A percentile compares a stretch with the other conserved stretches of the same genome.
Conservation (phyloP, 2,329 filamentous ascomycete genomes). For the Diaporthe capsici region DNA sequence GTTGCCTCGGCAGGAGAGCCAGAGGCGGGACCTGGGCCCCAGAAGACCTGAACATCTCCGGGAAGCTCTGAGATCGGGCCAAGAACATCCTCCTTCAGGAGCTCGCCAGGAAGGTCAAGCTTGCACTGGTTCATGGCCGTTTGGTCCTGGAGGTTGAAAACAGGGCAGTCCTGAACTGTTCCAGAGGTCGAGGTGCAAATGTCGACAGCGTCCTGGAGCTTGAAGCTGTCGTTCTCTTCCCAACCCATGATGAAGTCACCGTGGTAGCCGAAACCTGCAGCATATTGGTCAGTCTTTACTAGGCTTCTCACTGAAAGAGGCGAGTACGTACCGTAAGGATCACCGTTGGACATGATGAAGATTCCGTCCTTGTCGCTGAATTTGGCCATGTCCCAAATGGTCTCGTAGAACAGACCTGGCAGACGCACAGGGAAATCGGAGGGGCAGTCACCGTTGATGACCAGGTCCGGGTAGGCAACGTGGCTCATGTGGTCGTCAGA, state of each 20-base stretch:
- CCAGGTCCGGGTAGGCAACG: slow-evolving; percentile 82
- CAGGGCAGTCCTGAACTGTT: slow-evolving; percentile 77
- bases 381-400: slow-evolving; percentile 81
- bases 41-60: slow-evolving; percentile 68
- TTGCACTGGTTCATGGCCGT: slow-evolving; percentile 70
- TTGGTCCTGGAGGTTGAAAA: slow-evolving; percentile 79
- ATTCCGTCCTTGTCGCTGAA: slow-evolving; percentile 75
- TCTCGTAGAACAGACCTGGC: slow-evolving; percentile 86
- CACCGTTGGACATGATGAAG: slow-evolving; percentile 85
- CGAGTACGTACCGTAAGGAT: slow-evolving; percentile 73
- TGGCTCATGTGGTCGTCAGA: slow-evolving; percentile 72
- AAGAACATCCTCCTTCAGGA: slow-evolving; percentile 72
- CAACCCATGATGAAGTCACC: slow-evolving; percentile 87
- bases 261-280: slow-evolving; percentile 79
- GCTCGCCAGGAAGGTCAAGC: slow-evolving; percentile 68
- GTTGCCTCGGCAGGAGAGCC: slow-evolving; percentile 40
- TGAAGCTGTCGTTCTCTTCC: slow-evolving; percentile 64
- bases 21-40: slow-evolving; percentile 48
- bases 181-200: slow-evolving; percentile 82
- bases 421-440: slow-evolving; percentile 76
- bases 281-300: slow-evolving; percentile 38
- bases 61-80: slow-evolving; percentile 74
- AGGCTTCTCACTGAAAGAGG: background rate
- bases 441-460: slow-evolving; percentile 84
- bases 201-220: slow-evolving; percentile 80